Evolutionary conservation across 2,329 filamentous ascomycete genomes (phyloP), one percentile per base, ranked within the genome.

Genomic region (Teratosphaeria pseudoeucalypti): DNA sequence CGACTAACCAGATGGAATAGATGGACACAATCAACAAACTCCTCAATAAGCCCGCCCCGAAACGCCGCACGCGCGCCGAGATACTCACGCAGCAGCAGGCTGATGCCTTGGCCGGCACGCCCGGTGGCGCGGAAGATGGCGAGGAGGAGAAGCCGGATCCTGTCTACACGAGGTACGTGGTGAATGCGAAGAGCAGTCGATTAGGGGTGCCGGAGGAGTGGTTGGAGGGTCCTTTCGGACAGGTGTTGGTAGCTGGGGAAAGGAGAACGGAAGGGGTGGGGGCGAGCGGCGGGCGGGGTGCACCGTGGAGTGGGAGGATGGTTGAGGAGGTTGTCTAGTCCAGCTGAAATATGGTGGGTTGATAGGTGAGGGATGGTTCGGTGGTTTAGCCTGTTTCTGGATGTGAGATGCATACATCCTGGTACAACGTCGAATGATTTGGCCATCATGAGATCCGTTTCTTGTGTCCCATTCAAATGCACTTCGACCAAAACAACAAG

Each of bases 11-110:
- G 6, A 34, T 29, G n/a, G 6, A 23, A 23, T 61, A 92, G 88
- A 89, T 90, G 82, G 89, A 92, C 78, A 94, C 89, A 0, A 92
- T 94, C 81, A 92, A 94, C 78, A 91, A 92, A 68, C 84, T 94
- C 1, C 83, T 94, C 57, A 91, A 91, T 74, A 91, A 92, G 71
- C 89, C 92, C 72, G 88, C 89, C 0, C 86, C 89, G 27, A 92
- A 92, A 73, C 76, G 78, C 47, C 75, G 76, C 26, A 76, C 76
- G 4, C 69, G 74, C n/a, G 84, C 83, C 59, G 71, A 74, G 57
- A 75, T 74, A 66, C 73, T 71, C 74, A 67, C 77, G 67, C 60
- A 57, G 58, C 72, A 54, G 68, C 72, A 32, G 71, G 72, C 72
- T 52, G 75, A 73, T 12, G 72, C 72, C 54, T 74, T 72, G 12